Base-by-base conservation (phyloP, 495 filamentous ascomycete species). In the Tuber magnatum region DNA sequence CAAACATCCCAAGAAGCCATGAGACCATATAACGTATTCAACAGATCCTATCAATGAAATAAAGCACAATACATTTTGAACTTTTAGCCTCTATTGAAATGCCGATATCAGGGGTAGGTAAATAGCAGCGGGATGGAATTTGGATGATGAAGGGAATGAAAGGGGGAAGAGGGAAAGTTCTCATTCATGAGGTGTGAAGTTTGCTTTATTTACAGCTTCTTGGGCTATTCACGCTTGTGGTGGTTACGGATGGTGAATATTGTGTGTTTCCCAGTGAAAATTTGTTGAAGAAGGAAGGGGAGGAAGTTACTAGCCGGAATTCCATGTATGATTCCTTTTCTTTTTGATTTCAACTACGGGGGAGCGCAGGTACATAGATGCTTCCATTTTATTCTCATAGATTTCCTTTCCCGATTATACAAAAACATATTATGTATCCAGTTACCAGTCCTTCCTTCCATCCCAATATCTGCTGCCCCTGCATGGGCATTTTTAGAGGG, bases 11-110 rank as follows among this genome's bases (percentile, higher is more conserved):
- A 65, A 32, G 56, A 65, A 65, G 56, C 14, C 56, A 65, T 65
- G 56, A 65, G 56, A 65, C 56, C 56, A 65, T 65, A 35, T 65
- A 35, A 65, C 56, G 56, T 65, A 65, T 65, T 65, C 56, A 65
- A 65, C 28, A 65, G 32, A 65, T 65, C 14, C 4, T 12, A 14
- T 6, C 28, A 65, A 65, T 65, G 56, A 35, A 65, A 65, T 65
- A 20, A 65, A 65, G 56, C 56, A 35, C 14, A 28, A 65, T 65
- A 65, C 56, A 65, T 65, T 65, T 12, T 35, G 28, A 65, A 65
- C 28, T 65, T 65, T 65, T 18, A 4, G 14, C 28, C 32, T 8
- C 28, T 65, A 35, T 35, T 16, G 56, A 65, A 65, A 32, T 65
- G 28, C 28, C 28, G 56, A 65, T 65, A 20, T 65, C 14, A 65